Evolutionary conservation across 495 filamentous ascomycete genomes (phyloP).

Genomic region (Cryomyces minteri): DNA sequence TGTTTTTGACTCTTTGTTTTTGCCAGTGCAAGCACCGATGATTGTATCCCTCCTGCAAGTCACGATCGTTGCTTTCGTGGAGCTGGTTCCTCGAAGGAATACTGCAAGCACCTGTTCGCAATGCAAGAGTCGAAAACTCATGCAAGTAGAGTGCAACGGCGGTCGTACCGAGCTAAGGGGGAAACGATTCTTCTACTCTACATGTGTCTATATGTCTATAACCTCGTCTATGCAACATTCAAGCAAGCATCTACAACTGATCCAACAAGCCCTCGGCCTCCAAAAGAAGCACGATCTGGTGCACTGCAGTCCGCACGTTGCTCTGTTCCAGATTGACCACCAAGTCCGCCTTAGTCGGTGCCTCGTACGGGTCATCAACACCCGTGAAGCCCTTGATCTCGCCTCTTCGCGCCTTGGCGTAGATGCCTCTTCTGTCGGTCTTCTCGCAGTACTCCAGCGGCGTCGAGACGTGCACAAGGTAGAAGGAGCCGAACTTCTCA

Average conservation of each 20-base stretch:
- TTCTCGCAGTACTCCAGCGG: constrained; percentile 81
- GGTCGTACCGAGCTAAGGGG: too few relatives aligned
- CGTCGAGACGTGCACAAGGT: constrained; percentile 87
- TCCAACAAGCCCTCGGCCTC: constrained; percentile 79
- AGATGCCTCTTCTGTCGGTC: constrained; percentile 88
- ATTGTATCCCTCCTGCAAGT: too few relatives aligned
- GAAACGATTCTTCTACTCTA: too few relatives aligned
- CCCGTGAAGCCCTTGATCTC: constrained; percentile 98
- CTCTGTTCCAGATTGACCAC: constrained; percentile 72
- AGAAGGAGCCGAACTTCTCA: constrained; percentile 77
- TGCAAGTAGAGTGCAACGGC: too few relatives aligned
- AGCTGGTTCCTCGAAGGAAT: too few relatives aligned
- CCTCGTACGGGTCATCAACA: constrained; percentile 94
- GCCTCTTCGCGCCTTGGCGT: constrained; percentile 62
- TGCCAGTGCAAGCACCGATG: too few relatives aligned
- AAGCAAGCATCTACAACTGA: constrained; percentile 14
- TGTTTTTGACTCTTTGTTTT: too few relatives aligned
- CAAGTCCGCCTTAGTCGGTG: constrained; percentile 62
- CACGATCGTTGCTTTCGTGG: too few relatives aligned
- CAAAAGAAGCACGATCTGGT: constrained; percentile 87
- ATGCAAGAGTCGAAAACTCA: too few relatives aligned
- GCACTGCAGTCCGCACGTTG: constrained; percentile 79
- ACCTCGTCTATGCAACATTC: too few relatives aligned
- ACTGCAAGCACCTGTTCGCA: too few relatives aligned
- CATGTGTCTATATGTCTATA: too few relatives aligned